Evolutionary conservation across 169 alveolate species (phyloP), one percentile per base, ranked within the genome.

Genomic region (Eimeria falciformis): DNA sequence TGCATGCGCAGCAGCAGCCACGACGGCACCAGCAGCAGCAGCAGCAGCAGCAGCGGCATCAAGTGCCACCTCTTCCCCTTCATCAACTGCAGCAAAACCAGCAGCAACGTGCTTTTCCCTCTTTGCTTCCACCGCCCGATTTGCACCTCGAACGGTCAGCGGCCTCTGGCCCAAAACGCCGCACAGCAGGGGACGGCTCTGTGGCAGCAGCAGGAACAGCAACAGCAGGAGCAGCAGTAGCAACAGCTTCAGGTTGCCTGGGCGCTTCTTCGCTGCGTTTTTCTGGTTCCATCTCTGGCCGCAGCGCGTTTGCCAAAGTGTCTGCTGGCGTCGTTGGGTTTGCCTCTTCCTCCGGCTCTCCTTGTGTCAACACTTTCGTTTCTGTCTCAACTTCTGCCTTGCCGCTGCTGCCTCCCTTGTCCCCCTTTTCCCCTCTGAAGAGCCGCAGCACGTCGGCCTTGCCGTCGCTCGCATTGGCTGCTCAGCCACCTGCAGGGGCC

Each of bases 371-470:
- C 9, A 11, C 73, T 18, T 12, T 25, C 6, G 73, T 25, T 18
- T 7, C 47, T 7, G 50, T 14, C 9, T 58, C 71, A 11, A 58
- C 71, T 5, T 58, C 71, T 7, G 11, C 71, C 33, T 27, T 58
- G 71, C 71, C 71, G 71, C 33, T 14, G 71, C 71, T 58, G 71
- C 71, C 71, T 7, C 71, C 9, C 27, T 27, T 58, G 33, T 58
- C 7, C 25, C 9, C 71, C 46, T 5, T 11, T 68, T 23, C 79
- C 46, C 47, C 11, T n/a, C 46, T 9, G 79, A 68, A 27, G 79
- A 68, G 79, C 79, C 7, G 79, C 47, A 68, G 79, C 79, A 68
- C 53, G 7, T 58, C 71, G 33, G 71, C 79, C 6, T 68, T 23
- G 43, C 79, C 79, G 5, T 47, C n/a, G 11, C 46, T 33, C 17